Conservation (phyloP, 371 early-diverging fungal species). For the Nematocida homosporus region DNA sequence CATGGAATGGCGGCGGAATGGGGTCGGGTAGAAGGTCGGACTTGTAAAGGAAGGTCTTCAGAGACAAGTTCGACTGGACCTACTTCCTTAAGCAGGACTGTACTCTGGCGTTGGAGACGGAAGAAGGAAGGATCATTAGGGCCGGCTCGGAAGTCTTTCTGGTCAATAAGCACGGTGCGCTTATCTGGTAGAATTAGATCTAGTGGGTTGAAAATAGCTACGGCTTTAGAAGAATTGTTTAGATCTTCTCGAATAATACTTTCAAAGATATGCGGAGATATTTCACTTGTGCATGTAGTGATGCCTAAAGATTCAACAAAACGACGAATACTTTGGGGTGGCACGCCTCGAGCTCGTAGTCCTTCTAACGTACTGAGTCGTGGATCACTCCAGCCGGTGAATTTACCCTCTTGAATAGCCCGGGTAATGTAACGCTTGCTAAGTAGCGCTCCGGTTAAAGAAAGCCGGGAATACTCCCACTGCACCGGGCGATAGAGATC, state of each 20-base stretch:
- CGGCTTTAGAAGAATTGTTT: conserved; percentile 16
- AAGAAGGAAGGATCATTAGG: conserved; percentile 4
- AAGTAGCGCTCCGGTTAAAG: conserved; percentile 85
- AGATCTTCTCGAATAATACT: conserved; percentile 78
- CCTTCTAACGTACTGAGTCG: conserved; percentile 90
- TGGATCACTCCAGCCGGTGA: conserved; percentile 93
- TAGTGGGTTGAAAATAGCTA: conserved; percentile 24
- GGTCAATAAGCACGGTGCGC: conserved; percentile 25
- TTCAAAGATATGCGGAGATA: conserved; percentile 84
- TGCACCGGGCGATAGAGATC: conserved; percentile 98
- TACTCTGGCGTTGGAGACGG: conserved; percentile 17
- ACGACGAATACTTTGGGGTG: conserved; percentile 91
- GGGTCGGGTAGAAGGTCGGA: background rate
- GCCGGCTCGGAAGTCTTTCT: conserved; percentile 34
- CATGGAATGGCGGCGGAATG: conserved; percentile 41
- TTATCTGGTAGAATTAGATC: background rate
- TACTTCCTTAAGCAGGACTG: conserved; percentile 35
- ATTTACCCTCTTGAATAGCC: conserved; percentile 76
- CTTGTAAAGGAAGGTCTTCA: background rate
- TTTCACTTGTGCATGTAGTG: conserved; percentile 78
- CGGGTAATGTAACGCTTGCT: conserved; percentile 92
- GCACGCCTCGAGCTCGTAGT: conserved; percentile 91
- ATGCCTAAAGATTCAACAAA: conserved; percentile 90
- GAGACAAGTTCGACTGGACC: conserved; percentile 25
- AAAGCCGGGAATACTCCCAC: conserved; percentile 97